Conservation (phyloP, 805 yeast genomes). For the Dipodascus geniculatus region DNA sequence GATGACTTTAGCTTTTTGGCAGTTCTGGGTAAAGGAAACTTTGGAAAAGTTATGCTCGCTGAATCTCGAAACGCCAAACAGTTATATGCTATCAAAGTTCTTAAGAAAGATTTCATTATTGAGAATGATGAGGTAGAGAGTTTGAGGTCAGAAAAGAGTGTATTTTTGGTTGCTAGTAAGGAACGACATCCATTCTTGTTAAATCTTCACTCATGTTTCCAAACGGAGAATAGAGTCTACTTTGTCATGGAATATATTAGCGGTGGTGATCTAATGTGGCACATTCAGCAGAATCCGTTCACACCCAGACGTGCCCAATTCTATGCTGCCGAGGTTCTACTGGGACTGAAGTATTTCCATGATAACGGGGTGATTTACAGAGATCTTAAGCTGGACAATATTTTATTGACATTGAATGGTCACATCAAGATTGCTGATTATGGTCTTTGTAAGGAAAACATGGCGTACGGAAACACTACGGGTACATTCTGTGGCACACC, state of each 20-base stretch:
- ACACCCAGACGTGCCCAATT: slow-evolving; percentile 89
- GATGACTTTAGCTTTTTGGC: slow-evolving; percentile 93
- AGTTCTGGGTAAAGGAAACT: slow-evolving; percentile 95
- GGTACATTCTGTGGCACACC: slow-evolving; percentile 98
- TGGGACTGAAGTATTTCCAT: slow-evolving; percentile 87
- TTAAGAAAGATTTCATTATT: slow-evolving; percentile 90
- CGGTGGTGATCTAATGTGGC: slow-evolving; percentile 99
- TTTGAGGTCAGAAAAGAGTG: slow-evolving; percentile 88
- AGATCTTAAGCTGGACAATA: slow-evolving; percentile 91
- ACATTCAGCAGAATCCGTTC: slow-evolving; percentile 84
- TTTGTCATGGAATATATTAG: slow-evolving; percentile 97
- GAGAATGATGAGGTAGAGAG: slow-evolving; percentile 95
- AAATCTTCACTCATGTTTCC: slow-evolving; percentile 89
- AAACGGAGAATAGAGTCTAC: slow-evolving; percentile 92
- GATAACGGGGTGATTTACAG: slow-evolving; percentile 93
- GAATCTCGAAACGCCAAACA: slow-evolving; percentile 74
- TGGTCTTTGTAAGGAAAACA: slow-evolving; percentile 90
- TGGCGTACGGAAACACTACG: slow-evolving; percentile 78
- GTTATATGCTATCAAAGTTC: slow-evolving; percentile 89
- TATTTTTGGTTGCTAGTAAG: slow-evolving; percentile 69
- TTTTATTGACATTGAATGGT: slow-evolving; percentile 77
- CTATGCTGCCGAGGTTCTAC: slow-evolving; percentile 90
- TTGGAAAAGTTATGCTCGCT: slow-evolving; percentile 96
- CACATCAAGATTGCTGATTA: slow-evolving; percentile 96
- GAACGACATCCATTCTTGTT: slow-evolving; percentile 89